phyloP scores from a whole-genome alignment of 306 rosid species.

The Elaeagnus macrophylla region DNA sequence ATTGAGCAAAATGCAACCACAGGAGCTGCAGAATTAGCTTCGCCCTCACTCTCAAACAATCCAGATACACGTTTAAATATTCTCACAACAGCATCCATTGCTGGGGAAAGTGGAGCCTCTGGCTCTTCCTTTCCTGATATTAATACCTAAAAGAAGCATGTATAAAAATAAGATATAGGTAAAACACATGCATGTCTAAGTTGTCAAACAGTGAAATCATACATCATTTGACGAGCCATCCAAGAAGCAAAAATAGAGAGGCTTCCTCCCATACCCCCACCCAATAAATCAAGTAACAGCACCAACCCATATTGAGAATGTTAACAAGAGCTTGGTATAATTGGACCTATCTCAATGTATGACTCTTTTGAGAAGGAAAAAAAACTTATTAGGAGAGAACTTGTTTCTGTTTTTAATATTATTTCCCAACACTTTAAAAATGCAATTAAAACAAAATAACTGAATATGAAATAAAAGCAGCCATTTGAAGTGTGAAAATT shows the following conservation, averaged over 20 bases:
- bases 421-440: too few species aligned
- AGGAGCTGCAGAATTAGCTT: slow-evolving; percentile 36
- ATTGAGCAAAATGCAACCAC: slow-evolving; percentile 55
- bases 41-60: slow-evolving; percentile 53
- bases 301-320: too few species aligned
- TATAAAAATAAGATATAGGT: slow-evolving; percentile 3
- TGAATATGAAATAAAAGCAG: too few species aligned
- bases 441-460: too few species aligned
- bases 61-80: slow-evolving; percentile 75
- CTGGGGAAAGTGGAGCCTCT: slow-evolving; percentile 73
- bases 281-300: neutral
- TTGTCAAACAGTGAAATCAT: neutral
- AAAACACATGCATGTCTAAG: neutral
- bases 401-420: too few species aligned
- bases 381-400: too few species aligned
- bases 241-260: neutral
- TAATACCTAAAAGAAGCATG: slow-evolving; percentile 52
- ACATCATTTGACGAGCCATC: neutral
- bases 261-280: too few species aligned
- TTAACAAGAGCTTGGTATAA: too few species aligned
- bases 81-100: slow-evolving; percentile 88
- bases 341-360: too few species aligned
- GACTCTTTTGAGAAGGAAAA: too few species aligned
- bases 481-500: too few species aligned
- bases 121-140: slow-evolving; percentile 83